Base-by-base conservation (phyloP, 2,329 filamentous ascomycete species). In the Aspergillus pseudoterreus region DNA sequence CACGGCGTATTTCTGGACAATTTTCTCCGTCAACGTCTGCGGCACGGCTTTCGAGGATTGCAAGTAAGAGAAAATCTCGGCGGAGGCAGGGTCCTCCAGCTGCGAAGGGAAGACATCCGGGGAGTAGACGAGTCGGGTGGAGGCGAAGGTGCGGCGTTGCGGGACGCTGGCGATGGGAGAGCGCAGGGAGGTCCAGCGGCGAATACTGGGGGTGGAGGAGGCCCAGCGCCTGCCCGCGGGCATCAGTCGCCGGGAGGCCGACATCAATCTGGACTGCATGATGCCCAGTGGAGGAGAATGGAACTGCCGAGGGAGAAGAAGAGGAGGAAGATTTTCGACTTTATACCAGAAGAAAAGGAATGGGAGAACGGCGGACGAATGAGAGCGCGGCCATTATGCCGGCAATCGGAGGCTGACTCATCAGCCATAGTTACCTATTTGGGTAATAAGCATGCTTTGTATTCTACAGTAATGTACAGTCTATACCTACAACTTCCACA, bases 11-110 rank as follows among this genome's bases (percentile, higher is more conserved):
- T 80, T 75, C 69, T 96, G 92, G 0, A 96, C 86, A 53, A 96
- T 96, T 78, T 96, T 96, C 70, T 96, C 92, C 2, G 89, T 94
- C 47, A 96, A 73, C 2, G 89, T 96, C 72, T 96, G 91, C 0
- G 88, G 82, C 9, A 62, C 57, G 36, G 59, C 56, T 39, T 58
- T 57, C 69, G 76, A 62, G 8, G 82, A 81, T 70, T 89, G 88
- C 64, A 86, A 81, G 32, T 89, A 85, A 38, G 87, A 84, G 57
- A 95, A 83, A 56, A 96, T 82, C 53, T 90, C 85, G 61, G 88
- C 83, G 14, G 90, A 75, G 4, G 72, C 63, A 2, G 80, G 70
- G 56, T 80, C 80, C 53, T 86, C 79, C 50, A 82, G 76, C 66
- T 87, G 82, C 2, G 84, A 80, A 52, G 83, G 82, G 63, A 88